These are phyloP conservation scores for Melastoma candidum DNA, from an alignment of 441 rosid species.

Conservation along the genomic window DNA sequence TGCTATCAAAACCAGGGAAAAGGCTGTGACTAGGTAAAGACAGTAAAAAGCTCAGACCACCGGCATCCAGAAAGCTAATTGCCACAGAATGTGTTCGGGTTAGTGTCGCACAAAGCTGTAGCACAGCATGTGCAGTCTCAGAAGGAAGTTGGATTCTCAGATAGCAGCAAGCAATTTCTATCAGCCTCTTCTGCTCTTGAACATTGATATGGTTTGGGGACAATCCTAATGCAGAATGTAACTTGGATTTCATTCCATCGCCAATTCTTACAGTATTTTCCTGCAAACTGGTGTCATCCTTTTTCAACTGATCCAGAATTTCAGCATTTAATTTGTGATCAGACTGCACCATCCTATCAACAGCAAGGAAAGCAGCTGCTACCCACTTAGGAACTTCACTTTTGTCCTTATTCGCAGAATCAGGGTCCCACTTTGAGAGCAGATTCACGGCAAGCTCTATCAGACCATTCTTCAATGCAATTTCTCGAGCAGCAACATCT, in stretches of 20 bases:
- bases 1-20: conserved; percentile 87
- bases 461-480: conserved; percentile 67
- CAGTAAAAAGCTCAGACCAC: conserved; percentile 73
- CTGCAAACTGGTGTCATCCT: conserved; percentile 31
- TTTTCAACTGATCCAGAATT: conserved; percentile 66
- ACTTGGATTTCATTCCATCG: conserved; percentile 61
- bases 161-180: conserved; percentile 84
- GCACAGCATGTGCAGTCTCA: conserved; percentile 86
- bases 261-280: conserved; percentile 44
- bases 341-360: conserved; percentile 84
- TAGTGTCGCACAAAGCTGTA: conserved; percentile 89
- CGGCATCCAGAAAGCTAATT: conserved; percentile 76
- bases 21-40: conserved; percentile 82
- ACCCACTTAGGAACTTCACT: conserved; percentile 83
- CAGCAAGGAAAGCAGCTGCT: conserved; percentile 89
- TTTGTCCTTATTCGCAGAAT: conserved; percentile 38
- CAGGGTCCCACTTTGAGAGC: conserved; percentile 72
- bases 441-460: conserved; percentile 64
- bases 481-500: conserved; percentile 73
- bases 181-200: conserved; percentile 69
- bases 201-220: conserved; percentile 40
- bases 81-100: conserved; percentile 78
- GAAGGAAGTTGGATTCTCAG: conserved; percentile 76
- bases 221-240: conserved; percentile 42
- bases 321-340: conserved; percentile 76